These are phyloP conservation scores for Xylariaceae sp. DNA, from an alignment of 2,329 filamentous ascomycete genomes.

Conservation along the genomic window DNA sequence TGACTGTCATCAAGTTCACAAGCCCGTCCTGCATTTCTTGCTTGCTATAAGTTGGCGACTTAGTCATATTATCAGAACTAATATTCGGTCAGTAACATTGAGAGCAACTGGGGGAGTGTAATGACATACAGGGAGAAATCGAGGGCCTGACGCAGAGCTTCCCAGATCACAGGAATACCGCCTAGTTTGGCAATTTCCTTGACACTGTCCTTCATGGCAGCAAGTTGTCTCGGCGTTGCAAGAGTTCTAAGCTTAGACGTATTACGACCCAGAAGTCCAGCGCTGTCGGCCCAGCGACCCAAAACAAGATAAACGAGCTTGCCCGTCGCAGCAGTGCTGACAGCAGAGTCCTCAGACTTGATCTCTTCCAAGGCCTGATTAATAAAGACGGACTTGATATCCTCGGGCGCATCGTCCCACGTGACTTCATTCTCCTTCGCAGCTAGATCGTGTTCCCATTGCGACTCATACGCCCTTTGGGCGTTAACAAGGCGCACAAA, in stretches of 20 bases:
- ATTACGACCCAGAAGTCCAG: constrained; percentile 41
- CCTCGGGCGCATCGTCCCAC: constrained; percentile 62
- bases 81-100: constrained; percentile 28
- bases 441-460: constrained; percentile 57
- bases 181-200: constrained; percentile 46
- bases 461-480: constrained; percentile 69
- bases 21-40: constrained; percentile 55
- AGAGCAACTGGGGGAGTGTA: constrained; percentile 13
- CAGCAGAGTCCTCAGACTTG: constrained; percentile 42
- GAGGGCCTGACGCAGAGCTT: constrained; percentile 44
- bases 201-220: constrained; percentile 53
- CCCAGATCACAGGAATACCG: constrained; percentile 48
- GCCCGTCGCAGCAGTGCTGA: constrained; percentile 50
- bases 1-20: constrained; percentile 58
- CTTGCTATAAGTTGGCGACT: constrained; percentile 36
- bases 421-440: constrained; percentile 41
- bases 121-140: constrained; percentile 48
- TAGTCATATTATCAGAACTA: constrained; percentile 45
- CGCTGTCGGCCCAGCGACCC: constrained; percentile 66
- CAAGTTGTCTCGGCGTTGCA: constrained; percentile 53
- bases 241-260: constrained; percentile 43
- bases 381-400: constrained; percentile 54
- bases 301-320: constrained; percentile 58
- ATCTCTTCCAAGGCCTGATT: constrained; percentile 44
- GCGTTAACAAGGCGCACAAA: constrained; percentile 71